These are phyloP conservation scores for Anastatica hierochuntica DNA, from an alignment of 345 rosid species.

Conservation along the genomic window DNA sequence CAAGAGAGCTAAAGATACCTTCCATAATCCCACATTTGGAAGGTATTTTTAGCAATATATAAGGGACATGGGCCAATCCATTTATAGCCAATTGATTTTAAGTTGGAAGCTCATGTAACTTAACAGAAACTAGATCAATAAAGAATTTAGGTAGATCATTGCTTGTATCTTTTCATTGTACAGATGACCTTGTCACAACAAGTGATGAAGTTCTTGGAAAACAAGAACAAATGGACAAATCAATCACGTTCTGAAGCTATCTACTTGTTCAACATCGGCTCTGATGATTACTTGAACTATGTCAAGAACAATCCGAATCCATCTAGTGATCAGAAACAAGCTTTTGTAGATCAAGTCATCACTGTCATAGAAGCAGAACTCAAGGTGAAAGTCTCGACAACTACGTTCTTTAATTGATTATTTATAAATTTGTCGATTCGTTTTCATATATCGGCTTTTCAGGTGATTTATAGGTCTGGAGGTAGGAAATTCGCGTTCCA, in stretches of 20 bases:
- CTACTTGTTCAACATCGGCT: conserved; percentile 26
- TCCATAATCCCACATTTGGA: too few species aligned
- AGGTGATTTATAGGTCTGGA: conserved; percentile 21
- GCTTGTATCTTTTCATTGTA: too few species aligned
- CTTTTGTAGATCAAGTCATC: conserved; percentile 24
- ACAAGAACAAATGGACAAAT: conserved; percentile 19
- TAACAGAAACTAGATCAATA: too few species aligned
- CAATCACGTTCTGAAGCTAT: conserved; percentile 18
- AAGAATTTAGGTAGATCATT: too few species aligned
- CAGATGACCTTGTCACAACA: conserved; percentile 26
- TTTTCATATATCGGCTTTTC: not conserved
- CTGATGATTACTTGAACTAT: conserved; percentile 22
- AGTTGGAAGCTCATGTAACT: too few species aligned
- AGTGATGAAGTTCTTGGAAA: conserved; percentile 15
- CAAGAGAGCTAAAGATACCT: too few species aligned
- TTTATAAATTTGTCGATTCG: too few species aligned
- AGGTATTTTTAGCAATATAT: too few species aligned
- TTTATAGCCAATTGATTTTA: too few species aligned
- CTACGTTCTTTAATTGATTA: too few species aligned
- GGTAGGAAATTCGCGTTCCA: conserved; percentile 28
- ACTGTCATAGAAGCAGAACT: not conserved
- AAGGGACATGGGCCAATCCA: too few species aligned
- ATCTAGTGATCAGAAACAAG: conserved; percentile 13
- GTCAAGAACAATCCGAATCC: conserved; percentile 15
- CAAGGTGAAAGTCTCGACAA: not conserved